Base-by-base conservation (phyloP, 306 rosid species). In the Lathyrus tuberosus region DNA sequence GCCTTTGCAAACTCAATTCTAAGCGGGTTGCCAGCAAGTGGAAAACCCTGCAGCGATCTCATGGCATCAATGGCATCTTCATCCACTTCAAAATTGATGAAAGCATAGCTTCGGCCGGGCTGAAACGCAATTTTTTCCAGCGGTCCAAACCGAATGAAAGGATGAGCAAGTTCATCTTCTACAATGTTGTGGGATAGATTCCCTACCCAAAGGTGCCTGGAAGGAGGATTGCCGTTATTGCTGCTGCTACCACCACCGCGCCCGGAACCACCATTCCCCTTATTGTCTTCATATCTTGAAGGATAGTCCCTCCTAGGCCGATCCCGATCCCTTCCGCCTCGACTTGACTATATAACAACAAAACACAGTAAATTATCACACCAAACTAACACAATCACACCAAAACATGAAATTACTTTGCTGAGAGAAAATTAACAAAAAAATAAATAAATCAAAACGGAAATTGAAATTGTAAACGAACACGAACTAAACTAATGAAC, bases 1-100 rank as follows among this genome's bases (percentile, higher is more conserved):
- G 95, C 96, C 97, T 91, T 94, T 37, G 97, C 87, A 91, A 89
- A 91, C 84, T 94, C 92, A 79, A 94, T 85, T 80, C 92, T 88
- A 75, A 94, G 87, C 9, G 95, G 84, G 76, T 84, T 94, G 83
- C 97, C 96, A 0, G 86, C 92, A 43, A 94, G 65, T 17, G 81
- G 77, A 59, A 86, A 84, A 38, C 92, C 97, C 79, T 89, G 96
- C 61, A 94, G 87, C 10, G 76, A 80, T 56, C 84, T 85, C 80
- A 88, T 77, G 78, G 99, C 96, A 31, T 83, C 89, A 49, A 87
- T 75, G 8, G 97, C 99, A 54, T 94, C 97, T 4, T 86, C 96
- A 20, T 91, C 97, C 83, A 72, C 72, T 52, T 59, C 67, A 74
- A 87, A 94, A 81, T 94, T 91, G 46, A 94, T 14, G 78, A 94